phyloP scores from a whole-genome alignment of 805 yeast genomes.

The Candida arabinofermentans region DNA sequence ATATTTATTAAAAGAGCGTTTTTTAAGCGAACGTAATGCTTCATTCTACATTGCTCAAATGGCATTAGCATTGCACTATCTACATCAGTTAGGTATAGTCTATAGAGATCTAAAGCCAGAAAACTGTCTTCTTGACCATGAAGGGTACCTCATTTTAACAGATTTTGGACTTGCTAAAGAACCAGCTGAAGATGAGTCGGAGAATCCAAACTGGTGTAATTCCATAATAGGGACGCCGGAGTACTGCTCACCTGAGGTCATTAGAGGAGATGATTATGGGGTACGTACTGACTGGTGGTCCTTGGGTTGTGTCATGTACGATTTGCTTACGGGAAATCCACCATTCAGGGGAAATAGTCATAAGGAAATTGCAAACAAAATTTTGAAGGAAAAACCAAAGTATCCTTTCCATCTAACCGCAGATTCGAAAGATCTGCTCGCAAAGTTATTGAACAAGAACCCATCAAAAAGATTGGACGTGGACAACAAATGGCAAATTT shows the following conservation, averaged over 20 bases:
- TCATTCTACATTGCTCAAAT: constrained; percentile 79
- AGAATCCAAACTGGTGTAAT: constrained; percentile 42
- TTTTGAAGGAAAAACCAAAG: constrained; percentile 57
- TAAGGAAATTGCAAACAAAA: constrained; percentile 66
- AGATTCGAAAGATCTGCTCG: constrained; percentile 72
- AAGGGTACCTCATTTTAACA: constrained; percentile 76
- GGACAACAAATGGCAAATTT: constrained; percentile 46
- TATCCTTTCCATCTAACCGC: constrained; percentile 69
- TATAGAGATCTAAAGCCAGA: constrained; percentile 89
- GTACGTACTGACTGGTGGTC: constrained; percentile 88
- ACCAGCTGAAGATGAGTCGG: constrained; percentile 24
- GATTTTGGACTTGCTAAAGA: constrained; percentile 77
- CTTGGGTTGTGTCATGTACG: constrained; percentile 73
- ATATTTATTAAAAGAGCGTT: constrained; percentile 44
- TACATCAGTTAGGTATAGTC: constrained; percentile 75
- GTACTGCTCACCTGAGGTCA: constrained; percentile 85
- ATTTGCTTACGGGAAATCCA: constrained; percentile 77
- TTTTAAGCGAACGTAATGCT: constrained; percentile 54
- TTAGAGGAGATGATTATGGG: constrained; percentile 73
- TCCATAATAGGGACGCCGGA: constrained; percentile 75
- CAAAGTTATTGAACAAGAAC: constrained; percentile 62
- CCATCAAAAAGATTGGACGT: constrained; percentile 58
- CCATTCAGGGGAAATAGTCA: constrained; percentile 83
- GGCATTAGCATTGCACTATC: constrained; percentile 67
- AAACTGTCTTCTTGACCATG: constrained; percentile 69